These are phyloP conservation scores for Dalbergia cochinchinensis DNA, from an alignment of 306 rosid species.

Conservation along the genomic window DNA sequence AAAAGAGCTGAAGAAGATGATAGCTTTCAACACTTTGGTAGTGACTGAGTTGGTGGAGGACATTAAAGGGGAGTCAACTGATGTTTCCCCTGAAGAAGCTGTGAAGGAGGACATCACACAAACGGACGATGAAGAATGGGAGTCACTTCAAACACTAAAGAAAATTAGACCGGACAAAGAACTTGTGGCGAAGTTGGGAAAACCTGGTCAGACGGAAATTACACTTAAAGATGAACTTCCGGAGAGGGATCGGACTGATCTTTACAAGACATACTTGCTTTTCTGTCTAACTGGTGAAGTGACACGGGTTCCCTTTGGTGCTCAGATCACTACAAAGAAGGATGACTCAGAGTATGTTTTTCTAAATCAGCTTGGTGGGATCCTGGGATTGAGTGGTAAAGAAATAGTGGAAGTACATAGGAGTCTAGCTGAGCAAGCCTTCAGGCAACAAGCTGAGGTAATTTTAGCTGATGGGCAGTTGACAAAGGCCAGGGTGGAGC, in stretches of 20 bases:
- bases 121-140: conserved; percentile 79
- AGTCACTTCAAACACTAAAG: conserved; percentile 73
- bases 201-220: conserved; percentile 93
- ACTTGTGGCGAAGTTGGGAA: conserved; percentile 74
- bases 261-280: conserved; percentile 87
- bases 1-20: conserved; percentile 90
- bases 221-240: conserved; percentile 92
- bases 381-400: conserved; percentile 77
- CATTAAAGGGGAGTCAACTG: conserved; percentile 90
- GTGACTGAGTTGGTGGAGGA: conserved; percentile 90
- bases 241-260: conserved; percentile 85
- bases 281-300: conserved; percentile 92
- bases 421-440: conserved; percentile 89
- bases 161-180: conserved; percentile 77
- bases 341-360: conserved; percentile 86
- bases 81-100: conserved; percentile 67
- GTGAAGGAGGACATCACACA: conserved; percentile 54
- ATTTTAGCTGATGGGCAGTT: conserved; percentile 97
- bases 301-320: conserved; percentile 81
- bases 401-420: conserved; percentile 92
- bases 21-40: conserved; percentile 90
- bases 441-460: conserved; percentile 94
- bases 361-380: conserved; percentile 87
- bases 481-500: conserved; percentile 87
- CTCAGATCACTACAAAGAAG: conserved; percentile 77